phyloP scores from a whole-genome alignment of 495 filamentous ascomycete genomes.

The Hypoxylon crocopeplum region DNA sequence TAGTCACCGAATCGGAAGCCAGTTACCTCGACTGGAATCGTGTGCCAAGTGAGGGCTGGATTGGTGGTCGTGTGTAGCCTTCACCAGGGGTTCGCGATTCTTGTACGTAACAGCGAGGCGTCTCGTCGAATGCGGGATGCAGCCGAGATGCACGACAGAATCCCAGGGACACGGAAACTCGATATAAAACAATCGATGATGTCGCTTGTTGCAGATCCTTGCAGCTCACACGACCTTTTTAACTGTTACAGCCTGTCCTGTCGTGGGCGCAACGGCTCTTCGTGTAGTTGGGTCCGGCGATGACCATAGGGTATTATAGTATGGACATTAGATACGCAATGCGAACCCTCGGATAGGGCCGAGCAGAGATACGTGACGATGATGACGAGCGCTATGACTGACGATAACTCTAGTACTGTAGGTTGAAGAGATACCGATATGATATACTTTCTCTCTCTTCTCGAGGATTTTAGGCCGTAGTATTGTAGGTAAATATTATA shows the following conservation, averaged over 20 bases:
- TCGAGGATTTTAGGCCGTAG: too few species aligned
- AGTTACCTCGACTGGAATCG: conserved; percentile 25
- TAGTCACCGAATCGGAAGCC: conserved; percentile 27
- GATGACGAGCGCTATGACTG: conserved; percentile 14
- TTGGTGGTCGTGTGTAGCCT: conserved; percentile 49
- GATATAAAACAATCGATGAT: conserved; percentile 36
- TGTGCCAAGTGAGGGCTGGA: conserved; percentile 17
- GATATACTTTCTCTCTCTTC: background rate
- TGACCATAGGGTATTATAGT: conserved; percentile 40
- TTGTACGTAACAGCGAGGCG: conserved; percentile 36
- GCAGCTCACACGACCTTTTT: conserved; percentile 5
- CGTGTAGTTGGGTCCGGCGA: conserved; percentile 37
- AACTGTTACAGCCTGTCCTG: conserved; percentile 17
- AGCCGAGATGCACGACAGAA: conserved; percentile 39
- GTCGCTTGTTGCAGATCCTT: conserved; percentile 28
- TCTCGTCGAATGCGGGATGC: conserved; percentile 34
- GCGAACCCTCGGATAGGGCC: conserved; percentile 9
- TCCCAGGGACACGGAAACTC: conserved; percentile 41
- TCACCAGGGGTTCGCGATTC: conserved; percentile 41
- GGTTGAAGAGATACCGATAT: background rate
- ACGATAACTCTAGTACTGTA: background rate
- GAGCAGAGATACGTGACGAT: background rate
- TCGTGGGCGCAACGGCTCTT: conserved; percentile 36
- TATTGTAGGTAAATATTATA: too few species aligned
- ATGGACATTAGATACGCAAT: conserved; percentile 11